phyloP scores from a whole-genome alignment of 2,329 filamentous ascomycete genomes.

The Colletotrichum australisinense region DNA sequence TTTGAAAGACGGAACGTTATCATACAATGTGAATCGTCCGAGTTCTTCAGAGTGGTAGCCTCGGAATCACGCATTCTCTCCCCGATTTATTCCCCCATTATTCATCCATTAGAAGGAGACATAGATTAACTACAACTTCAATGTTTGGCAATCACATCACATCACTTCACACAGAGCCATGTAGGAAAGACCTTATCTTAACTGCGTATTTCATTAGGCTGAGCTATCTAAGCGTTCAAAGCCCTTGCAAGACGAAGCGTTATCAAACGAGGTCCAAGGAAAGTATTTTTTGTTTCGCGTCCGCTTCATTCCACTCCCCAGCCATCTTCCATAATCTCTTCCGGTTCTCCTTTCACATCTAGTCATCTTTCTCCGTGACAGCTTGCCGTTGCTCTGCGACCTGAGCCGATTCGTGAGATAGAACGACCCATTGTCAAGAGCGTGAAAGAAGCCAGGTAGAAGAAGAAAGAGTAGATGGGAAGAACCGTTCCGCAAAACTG shows the following conservation, averaged over 20 bases:
- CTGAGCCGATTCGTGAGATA: not conserved
- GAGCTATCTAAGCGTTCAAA: conserved; percentile 38
- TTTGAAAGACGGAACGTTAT: too few relatives aligned
- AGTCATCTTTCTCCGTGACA: too few relatives aligned
- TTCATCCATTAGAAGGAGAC: too few relatives aligned
- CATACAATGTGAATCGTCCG: too few relatives aligned
- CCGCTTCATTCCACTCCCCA: not conserved
- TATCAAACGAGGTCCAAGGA: not conserved
- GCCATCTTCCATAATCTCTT: not conserved
- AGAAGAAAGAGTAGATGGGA: not conserved
- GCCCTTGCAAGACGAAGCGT: conserved; percentile 17
- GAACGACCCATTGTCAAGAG: not conserved
- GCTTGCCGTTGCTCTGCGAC: too few relatives aligned
- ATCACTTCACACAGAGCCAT: too few relatives aligned
- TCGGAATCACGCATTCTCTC: too few relatives aligned
- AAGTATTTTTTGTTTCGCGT: not conserved
- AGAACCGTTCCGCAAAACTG: not conserved
- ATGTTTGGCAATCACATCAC: too few relatives aligned
- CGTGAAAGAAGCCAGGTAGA: not conserved
- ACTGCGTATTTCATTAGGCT: conserved; percentile 34
- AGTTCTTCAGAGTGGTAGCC: too few relatives aligned
- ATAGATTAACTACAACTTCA: too few relatives aligned
- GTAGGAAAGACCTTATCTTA: not conserved
- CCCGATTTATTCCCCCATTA: too few relatives aligned
- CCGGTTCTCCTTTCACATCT: not conserved